A percentile compares a stretch with the other conserved stretches of the same genome.
Conservation (phyloP, 2,329 filamentous ascomycete genomes). For the Phoma sp. region DNA sequence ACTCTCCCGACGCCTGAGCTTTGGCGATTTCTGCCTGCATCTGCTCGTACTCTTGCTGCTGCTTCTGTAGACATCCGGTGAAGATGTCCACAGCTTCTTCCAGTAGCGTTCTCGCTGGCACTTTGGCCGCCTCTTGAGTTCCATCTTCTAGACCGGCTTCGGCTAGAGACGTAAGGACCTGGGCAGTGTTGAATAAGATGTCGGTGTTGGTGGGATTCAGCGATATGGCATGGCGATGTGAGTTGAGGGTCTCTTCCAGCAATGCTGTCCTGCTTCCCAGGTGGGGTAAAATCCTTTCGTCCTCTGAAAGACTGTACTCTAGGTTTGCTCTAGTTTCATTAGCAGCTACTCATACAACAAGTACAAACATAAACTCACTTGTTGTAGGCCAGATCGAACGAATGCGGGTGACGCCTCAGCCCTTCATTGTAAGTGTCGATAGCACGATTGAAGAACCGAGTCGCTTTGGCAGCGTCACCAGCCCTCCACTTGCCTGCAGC, state of each 20-base stretch:
- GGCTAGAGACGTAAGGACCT: constrained; percentile 70
- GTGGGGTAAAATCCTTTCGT: constrained; percentile 66
- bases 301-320: constrained; percentile 72
- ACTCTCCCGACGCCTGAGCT: constrained; percentile 32
- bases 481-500: constrained; percentile 77
- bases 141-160: constrained; percentile 65
- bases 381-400: constrained; percentile 77
- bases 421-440: constrained; percentile 71
- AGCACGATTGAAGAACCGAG: constrained; percentile 67
- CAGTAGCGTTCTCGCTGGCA: constrained; percentile 59
- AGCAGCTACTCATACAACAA: neutral
- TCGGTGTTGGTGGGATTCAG: constrained; percentile 70
- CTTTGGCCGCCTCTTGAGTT: constrained; percentile 47
- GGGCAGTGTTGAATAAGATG: constrained; percentile 73
- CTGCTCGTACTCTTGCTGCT: constrained; percentile 56
- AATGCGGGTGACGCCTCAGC: constrained; percentile 64
- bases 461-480: constrained; percentile 71
- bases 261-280: constrained; percentile 63
- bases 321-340: constrained; percentile 63
- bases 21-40: constrained; percentile 43
- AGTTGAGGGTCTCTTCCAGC: constrained; percentile 65
- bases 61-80: constrained; percentile 55
- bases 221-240: constrained; percentile 66
- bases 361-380: constrained; percentile 58
- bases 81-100: constrained; percentile 68